These are phyloP conservation scores for Erysiphe pulchra DNA, from an alignment of 2,329 filamentous ascomycete species.

Conservation along the genomic window DNA sequence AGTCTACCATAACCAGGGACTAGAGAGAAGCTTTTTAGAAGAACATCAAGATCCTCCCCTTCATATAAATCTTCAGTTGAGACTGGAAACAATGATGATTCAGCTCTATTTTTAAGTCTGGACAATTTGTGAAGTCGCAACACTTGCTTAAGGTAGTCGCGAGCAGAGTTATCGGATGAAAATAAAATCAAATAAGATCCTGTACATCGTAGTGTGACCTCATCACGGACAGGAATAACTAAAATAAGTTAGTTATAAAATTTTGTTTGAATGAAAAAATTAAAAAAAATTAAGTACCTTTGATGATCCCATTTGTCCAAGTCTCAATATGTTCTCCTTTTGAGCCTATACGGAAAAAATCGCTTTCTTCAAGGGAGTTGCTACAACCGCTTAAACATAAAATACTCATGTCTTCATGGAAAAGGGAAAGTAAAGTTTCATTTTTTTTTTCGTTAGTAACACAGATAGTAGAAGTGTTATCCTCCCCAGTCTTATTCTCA, in stretches of 20 bases:
- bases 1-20: constrained; percentile 17
- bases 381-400: constrained; percentile 34
- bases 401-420: constrained; percentile 3
- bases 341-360: constrained; percentile 43
- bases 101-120: constrained; percentile 16
- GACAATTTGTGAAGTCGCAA: constrained; percentile 23
- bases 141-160: constrained; percentile 31
- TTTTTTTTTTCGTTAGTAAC: too few relatives aligned
- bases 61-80: constrained; percentile 18
- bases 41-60: constrained; percentile 21
- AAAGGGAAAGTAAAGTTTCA: not conserved
- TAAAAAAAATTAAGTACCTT: constrained; percentile 17
- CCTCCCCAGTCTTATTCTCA: not conserved
- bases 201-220: constrained; percentile 32
- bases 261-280: not conserved
- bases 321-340: constrained; percentile 37
- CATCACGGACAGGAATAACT: constrained; percentile 35
- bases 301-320: constrained; percentile 37
- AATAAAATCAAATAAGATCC: constrained; percentile 49
- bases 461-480: too few relatives aligned
- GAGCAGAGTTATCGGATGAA: constrained; percentile 28
- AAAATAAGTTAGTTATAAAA: not conserved
- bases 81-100: constrained; percentile 14
- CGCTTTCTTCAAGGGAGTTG: constrained; percentile 33
- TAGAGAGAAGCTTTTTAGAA: constrained; percentile 23